Evolutionary conservation across 306 rosid species (phyloP), one percentile per base, ranked within the genome.

Genomic region (Calophaca sinica): DNA sequence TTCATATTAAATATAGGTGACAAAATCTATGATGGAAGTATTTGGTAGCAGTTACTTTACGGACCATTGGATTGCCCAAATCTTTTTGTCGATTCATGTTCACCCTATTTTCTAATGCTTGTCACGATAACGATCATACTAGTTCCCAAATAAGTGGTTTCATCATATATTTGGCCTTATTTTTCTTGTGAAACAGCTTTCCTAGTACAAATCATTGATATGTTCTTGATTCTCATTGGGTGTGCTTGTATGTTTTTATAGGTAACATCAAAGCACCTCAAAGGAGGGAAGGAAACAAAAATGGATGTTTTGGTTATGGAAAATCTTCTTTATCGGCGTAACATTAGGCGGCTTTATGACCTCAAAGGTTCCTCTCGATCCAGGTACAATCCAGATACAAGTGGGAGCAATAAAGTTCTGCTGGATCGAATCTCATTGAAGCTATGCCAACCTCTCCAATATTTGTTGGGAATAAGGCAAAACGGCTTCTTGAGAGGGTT

Each of bases 301-400:
- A 89, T 89, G 96, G 97, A 91, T 87, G 93, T 91, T 75, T 79
- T 91, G 87, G 97, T 89, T 7, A 91, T 91, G 97, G 97, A 91
- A 77, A 91, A 91, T 88, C 91, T 91, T 76, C 84, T 91, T 48
- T 91, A 72, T 64, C 73, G 96, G 78, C 90, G 96, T 31, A 89
- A 86, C 71, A 83, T 91, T 15, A 85, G 86, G 14, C 81, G 88
- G 83, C 90, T 91, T 61, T 91, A 91, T 82, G 97, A 91, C 69
- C 91, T 91, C 55, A 91, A 91, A 80, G 97, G 97, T 53, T 91
- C 93, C 76, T 85, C 96, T 58, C 88, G 97, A 4, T 88, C 96
- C n/a, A 87, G 96, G 66, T 91, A 91, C 64, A 91, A 91, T 81
- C 74, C 96, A 29, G 97, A 91, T 81, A 89, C 89, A 67, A 91